A percentile compares a stretch with the other conserved stretches of the same genome.
Conservation (phyloP, 169 alveolate genomes). For the Blepharisma undulans region DNA sequence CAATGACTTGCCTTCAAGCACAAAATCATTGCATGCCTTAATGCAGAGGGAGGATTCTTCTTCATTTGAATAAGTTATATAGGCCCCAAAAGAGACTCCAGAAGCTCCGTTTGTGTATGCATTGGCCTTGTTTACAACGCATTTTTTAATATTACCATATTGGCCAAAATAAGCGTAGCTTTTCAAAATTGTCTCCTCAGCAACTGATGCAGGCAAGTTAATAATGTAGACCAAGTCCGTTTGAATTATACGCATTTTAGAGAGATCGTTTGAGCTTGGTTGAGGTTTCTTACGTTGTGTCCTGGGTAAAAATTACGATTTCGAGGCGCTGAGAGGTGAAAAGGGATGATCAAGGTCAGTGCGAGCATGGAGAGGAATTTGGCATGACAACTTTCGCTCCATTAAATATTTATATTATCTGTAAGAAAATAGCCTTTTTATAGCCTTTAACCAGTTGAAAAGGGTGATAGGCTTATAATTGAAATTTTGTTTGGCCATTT, state of each 20-base stretch:
- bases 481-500: background rate
- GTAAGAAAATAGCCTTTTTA: background rate
- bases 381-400: background rate
- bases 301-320: background rate
- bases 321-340: background rate
- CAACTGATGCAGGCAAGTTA: constrained; percentile 40
- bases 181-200: constrained; percentile 41
- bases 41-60: constrained; percentile 71
- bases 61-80: constrained; percentile 67
- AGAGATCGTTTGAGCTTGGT: background rate
- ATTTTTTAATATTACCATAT: constrained; percentile 49
- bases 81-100: constrained; percentile 59
- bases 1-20: constrained; percentile 41
- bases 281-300: background rate
- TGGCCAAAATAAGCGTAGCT: constrained; percentile 49
- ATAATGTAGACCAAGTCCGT: constrained; percentile 51
- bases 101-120: constrained; percentile 21
- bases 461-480: background rate
- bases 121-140: constrained; percentile 43
- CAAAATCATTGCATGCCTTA: constrained; percentile 56
- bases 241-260: constrained; percentile 38
- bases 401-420: background rate
- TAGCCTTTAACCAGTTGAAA: background rate
- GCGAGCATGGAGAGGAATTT: background rate
- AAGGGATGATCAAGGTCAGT: background rate